Base-by-base conservation (phyloP, 768 basidiomycete genomes). In the Royoungia palumana region DNA sequence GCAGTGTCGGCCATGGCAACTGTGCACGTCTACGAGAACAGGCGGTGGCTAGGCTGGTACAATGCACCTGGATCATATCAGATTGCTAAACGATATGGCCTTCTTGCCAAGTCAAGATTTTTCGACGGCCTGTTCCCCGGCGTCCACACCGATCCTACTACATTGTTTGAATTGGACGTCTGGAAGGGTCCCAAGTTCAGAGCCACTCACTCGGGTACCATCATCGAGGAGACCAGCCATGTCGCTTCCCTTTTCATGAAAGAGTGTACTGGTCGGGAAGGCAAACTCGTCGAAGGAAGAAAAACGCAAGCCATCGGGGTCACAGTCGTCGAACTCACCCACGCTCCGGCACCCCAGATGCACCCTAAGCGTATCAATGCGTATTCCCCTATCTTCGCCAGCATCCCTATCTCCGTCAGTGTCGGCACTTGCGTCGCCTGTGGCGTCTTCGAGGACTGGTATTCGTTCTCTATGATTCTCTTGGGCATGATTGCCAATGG, bases 1-100 rank as follows among this genome's bases (percentile, higher is more conserved):
- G 70, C 70, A 7, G 59, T 72, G 6, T 62, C 71, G 1, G 67
- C 71, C 19, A 71, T 72, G 66, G 62, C 64, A 1, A 69, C 69
- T 2, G 62, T 72, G 13, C 71, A 71, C 41, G 49, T 72, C 16
- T 68, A 62, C 46, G 56, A 61, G 44, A 59, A 61, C 8, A 63
- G 67, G 39, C 62, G 53, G 22, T 71, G 61, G 65, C 34, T 72
- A 13, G 70, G 70, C 6, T 72, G 69, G 66, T 72, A 71, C 34
- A 71, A 72, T 34, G 55, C 71, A 11, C 70, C 70, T 3, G 70
- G 70, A 13, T 68, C 70, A 11, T 70, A 68, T 46, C 49, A 54
- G 20, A 61, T 72, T 9, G 71, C 67, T 9, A 71, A 59, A 47
- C 58, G 62, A 34, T 71, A 66, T 8, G 64, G 61, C 7, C 56